Evolutionary conservation across 331 rosid genomes (phyloP), one percentile per base, ranked within the genome.

Genomic region (Quercus phellos): DNA sequence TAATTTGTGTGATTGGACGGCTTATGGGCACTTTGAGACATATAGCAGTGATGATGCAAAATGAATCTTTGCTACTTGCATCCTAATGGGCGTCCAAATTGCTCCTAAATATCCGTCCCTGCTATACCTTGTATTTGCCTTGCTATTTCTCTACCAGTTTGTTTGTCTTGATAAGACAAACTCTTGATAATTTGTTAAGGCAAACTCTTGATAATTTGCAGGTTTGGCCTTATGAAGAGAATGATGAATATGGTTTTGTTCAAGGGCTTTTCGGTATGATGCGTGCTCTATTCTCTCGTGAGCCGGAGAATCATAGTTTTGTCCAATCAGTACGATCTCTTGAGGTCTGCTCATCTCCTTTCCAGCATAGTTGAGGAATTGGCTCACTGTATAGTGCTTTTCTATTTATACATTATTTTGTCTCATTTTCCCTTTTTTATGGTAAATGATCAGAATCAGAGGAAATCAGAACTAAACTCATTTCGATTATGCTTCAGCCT

Each of bases 211-310:
- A 4, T 30, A 12, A 24, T 53, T 58, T 55, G 58, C 79, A 94
- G 99, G 95, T 94, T 82, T 94, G 99, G 99, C 94, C 99, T 4
- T 94, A 92, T 67, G 99, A 94, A 84, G 91, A 92, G 83, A 85
- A 84, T 32, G 86, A 88, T 35, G 90, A 87, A 79, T 88, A 84
- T 79, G 99, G 97, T 70, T 94, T 92, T 90, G 95, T 94, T 81
- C 99, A 92, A 90, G 96, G 94, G 68, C 93, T 94, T 68, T 94
- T 94, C 77, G 84, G 89, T 67, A 74, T 90, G 91, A 94, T 94
- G 96, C 87, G 54, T 78, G 75, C 84, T 77, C 80, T 94, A 78
- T 94, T 89, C 86, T 89, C 96, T 50, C 83, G 73, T 50, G 94
- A 90, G 46, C 67, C 46, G 6, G 91, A 88, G 85, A 80, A 79